These are phyloP conservation scores for Penicillium sp. DNA, from an alignment of 2,329 filamentous ascomycete species.

Conservation along the genomic window DNA sequence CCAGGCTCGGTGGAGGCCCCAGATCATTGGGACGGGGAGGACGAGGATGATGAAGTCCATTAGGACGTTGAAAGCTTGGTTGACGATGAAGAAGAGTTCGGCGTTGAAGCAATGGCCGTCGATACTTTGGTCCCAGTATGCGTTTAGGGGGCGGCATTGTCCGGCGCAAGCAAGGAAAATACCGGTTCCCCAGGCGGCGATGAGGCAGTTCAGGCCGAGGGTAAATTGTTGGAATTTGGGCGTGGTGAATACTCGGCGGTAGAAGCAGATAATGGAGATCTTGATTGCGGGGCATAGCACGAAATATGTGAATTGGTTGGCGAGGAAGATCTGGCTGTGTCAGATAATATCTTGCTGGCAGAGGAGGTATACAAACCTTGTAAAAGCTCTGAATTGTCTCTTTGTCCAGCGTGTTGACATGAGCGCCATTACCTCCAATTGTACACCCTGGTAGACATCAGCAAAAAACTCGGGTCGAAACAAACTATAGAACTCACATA, in stretches of 20 bases:
- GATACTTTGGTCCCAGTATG: constrained; percentile 32
- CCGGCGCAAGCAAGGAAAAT: constrained; percentile 35
- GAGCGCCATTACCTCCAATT: constrained; percentile 33
- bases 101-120: constrained; percentile 29
- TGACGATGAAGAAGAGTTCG: constrained; percentile 33
- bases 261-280: constrained; percentile 38
- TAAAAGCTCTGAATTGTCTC: constrained; percentile 30
- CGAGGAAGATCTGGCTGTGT: constrained; percentile 31
- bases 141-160: constrained; percentile 31
- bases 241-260: constrained; percentile 34
- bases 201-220: constrained; percentile 29
- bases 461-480: neutral
- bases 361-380: constrained; percentile 23
- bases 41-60: constrained; percentile 35
- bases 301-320: constrained; percentile 38
- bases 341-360: neutral
- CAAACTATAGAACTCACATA: constrained; percentile 25
- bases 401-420: constrained; percentile 19
- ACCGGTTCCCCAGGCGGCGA: constrained; percentile 28
- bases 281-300: constrained; percentile 33
- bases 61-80: constrained; percentile 34
- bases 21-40: constrained; percentile 36
- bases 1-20: constrained; percentile 34
- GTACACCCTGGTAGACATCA: constrained; percentile 27
- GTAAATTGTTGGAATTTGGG: constrained; percentile 28